Evolutionary conservation across 371 early-diverging fungal genomes (phyloP), one percentile per base, ranked within the genome.

Genomic region (Conidiobolus incongruus): DNA sequence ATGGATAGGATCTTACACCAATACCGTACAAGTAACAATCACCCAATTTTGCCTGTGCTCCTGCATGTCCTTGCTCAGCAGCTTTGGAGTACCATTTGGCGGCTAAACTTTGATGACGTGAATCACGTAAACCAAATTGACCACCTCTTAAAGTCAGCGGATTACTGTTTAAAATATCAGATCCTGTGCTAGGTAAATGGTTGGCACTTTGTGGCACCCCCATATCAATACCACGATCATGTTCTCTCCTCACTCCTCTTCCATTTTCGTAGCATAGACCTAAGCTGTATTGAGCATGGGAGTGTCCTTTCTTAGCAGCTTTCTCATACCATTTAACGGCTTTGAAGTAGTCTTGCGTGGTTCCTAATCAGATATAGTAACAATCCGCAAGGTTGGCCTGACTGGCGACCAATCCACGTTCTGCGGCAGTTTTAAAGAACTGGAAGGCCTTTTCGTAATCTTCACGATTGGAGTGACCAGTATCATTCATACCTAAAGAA

Each of bases 1-100:
- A 39, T 1, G 71, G 45, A 53, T 82, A 67, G 50, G 62, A 54
- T 29, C 61, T 51, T 5, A 81, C 74, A 10, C 87, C 87, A 33
- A 81, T 65, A 13, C 87, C 91, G 50, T 90, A 81, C 40, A 82
- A 84, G 52, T 76, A 87, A 52, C 91, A 90, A 50, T 78, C 86
- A 5, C 88, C 94, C 15, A 81, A 62, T 47, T 77, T 77, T 53
- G 78, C 72, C 50, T 79, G 76, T 22, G 82, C 76, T 21, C 75
- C 58, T 1, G 81, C 60, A 46, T 80, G 75, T 11, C 77, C 81
- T 53, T 70, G 71, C 46, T 70, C 58, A 10, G 81, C 79, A 10
- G 72, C 62, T 30, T 59, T 56, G 22, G 63, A 50, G 52, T 76
- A 80, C 75, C 74, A 78, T 44, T 68, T 63, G 38, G 68, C 70